Percentiles rank a stretch among this genome's conserved stretches.
phyloP scores from a whole-genome alignment of 768 basidiomycete species.

The Hirschioporus abietinus region DNA sequence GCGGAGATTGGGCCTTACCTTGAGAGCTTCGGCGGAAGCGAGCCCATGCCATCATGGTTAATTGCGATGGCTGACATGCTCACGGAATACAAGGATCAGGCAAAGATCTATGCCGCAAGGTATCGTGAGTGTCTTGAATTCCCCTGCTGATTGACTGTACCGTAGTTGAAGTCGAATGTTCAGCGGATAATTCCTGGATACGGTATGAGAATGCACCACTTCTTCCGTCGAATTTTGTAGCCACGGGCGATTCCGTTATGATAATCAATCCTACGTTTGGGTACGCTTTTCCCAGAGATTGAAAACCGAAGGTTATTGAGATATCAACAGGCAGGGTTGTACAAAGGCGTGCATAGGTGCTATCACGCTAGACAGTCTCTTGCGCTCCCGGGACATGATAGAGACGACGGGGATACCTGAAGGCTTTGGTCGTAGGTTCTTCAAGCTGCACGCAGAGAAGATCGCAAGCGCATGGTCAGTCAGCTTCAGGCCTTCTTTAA shows the following conservation, averaged over 20 bases:
- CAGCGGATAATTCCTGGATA: constrained; percentile 22
- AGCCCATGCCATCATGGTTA: constrained; percentile 24
- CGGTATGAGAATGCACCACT: constrained; percentile 22
- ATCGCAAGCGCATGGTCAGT: neutral
- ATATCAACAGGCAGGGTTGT: constrained; percentile 14
- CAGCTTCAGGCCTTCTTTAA: neutral
- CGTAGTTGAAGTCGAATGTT: neutral
- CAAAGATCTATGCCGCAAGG: constrained; percentile 9
- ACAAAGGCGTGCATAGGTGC: constrained; percentile 21
- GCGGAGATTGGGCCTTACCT: neutral
- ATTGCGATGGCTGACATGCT: constrained; percentile 25
- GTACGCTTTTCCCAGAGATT: constrained; percentile 6
- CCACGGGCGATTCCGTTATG: constrained; percentile 31
- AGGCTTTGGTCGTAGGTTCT: neutral
- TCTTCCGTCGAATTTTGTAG: constrained; percentile 29
- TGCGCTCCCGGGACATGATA: constrained; percentile 5
- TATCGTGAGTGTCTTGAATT: constrained; percentile 12
- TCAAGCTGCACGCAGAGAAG: neutral
- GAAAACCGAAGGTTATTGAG: neutral
- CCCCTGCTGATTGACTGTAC: neutral
- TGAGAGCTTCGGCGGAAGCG: neutral
- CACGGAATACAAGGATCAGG: constrained; percentile 19
- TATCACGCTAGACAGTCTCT: constrained; percentile 16
- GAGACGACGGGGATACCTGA: neutral
- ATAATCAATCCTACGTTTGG: constrained; percentile 19